These are phyloP conservation scores for Hypoxylon sp. DNA, from an alignment of 2,329 filamentous ascomycete species.

Conservation along the genomic window DNA sequence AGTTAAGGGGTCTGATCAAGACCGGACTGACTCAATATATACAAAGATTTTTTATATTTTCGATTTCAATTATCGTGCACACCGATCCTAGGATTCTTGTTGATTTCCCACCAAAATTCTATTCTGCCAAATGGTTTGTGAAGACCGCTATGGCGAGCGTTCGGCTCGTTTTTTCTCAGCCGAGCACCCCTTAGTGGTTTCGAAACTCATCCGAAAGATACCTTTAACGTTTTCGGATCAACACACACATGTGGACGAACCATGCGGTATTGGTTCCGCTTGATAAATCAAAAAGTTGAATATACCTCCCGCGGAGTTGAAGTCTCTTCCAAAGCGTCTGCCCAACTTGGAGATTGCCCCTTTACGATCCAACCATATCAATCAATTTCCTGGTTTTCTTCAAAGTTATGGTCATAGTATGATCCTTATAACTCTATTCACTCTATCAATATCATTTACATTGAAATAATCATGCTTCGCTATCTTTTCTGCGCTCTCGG, in stretches of 20 bases:
- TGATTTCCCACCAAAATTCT: slow-evolving; percentile 11
- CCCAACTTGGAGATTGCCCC: not conserved
- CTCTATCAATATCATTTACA: not conserved
- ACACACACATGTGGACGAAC: not conserved
- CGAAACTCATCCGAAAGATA: not conserved
- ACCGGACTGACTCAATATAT: slow-evolving; percentile 6
- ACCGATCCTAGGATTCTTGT: not conserved
- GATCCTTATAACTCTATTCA: not conserved
- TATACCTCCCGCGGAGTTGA: not conserved
- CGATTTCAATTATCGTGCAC: accelerated
- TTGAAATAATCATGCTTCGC: not conserved
- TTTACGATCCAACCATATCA: not conserved
- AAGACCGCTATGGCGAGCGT: not conserved
- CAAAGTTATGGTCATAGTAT: not conserved
- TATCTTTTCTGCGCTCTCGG: not conserved
- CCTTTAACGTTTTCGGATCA: not conserved
- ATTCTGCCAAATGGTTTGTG: not conserved
- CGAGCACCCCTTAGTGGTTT: not conserved
- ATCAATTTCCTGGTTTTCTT: not conserved
- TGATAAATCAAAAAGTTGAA: not conserved
- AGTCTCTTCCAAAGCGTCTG: not conserved
- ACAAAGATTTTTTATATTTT: slow-evolving; percentile 24
- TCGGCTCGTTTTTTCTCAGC: slow-evolving; percentile 1
- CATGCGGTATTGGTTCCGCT: not conserved
- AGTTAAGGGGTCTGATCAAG: not conserved